Conservation (phyloP, 1,284 basidiomycete genomes). For the Golubevia pallescens region DNA sequence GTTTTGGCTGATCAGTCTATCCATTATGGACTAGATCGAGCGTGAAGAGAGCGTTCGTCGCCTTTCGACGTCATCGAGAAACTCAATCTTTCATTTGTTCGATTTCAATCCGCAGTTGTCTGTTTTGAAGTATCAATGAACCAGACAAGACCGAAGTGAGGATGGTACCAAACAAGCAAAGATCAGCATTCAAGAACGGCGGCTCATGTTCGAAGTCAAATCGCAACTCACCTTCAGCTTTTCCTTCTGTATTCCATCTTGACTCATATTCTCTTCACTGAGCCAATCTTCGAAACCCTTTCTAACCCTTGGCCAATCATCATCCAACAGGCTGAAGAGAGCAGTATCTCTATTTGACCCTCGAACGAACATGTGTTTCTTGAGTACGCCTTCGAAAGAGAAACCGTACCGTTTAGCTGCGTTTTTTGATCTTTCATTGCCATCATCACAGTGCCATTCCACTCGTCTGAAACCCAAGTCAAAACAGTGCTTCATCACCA, state of each 20-base stretch:
- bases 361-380: conserved; percentile 32
- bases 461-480: conserved; percentile 25
- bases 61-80: too few relatives aligned
- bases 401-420: conserved; percentile 39
- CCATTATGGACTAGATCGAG: too few relatives aligned
- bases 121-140: too few relatives aligned
- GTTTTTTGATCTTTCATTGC: conserved; percentile 28
- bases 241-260: neutral
- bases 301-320: conserved; percentile 30
- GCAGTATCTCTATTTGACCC: conserved; percentile 36
- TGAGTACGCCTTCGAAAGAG: conserved; percentile 33
- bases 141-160: too few relatives aligned
- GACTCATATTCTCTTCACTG: neutral
- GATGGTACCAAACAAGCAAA: too few relatives aligned
- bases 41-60: too few relatives aligned
- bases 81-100: too few relatives aligned
- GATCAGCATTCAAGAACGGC: too few relatives aligned
- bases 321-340: conserved; percentile 43
- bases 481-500: conserved; percentile 27
- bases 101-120: too few relatives aligned
- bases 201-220: too few relatives aligned
- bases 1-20: too few relatives aligned
- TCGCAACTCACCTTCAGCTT: neutral
- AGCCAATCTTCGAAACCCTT: conserved; percentile 31
- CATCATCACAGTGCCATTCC: conserved; percentile 47